These are phyloP conservation scores for Wallacemonas rigidus DNA, from an alignment of 208 protist genomes.

Conservation along the genomic window DNA sequence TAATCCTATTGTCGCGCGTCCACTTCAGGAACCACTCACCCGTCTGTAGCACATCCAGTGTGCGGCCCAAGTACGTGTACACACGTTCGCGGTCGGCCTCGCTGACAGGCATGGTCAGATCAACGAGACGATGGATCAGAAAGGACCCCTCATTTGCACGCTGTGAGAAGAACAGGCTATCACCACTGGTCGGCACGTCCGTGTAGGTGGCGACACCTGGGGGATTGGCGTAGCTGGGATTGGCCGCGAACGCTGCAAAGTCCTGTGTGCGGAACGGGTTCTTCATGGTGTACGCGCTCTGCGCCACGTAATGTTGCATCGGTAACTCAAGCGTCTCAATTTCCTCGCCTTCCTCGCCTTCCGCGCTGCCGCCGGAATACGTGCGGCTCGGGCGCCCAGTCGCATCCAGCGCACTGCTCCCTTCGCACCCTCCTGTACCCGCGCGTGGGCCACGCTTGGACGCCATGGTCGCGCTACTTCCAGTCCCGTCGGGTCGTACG, in stretches of 20 bases:
- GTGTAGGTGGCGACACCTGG: conserved; percentile 31
- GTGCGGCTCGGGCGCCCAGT: background rate
- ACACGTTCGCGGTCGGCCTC: conserved; percentile 26
- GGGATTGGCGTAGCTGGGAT: conserved; percentile 51
- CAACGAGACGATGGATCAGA: conserved; percentile 41
- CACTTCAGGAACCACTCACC: conserved; percentile 88
- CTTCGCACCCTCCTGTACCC: too few relatives aligned
- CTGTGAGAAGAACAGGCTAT: background rate
- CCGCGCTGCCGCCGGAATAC: background rate
- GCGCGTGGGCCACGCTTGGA: background rate
- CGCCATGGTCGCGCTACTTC: background rate
- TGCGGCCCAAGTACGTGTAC: conserved; percentile 27
- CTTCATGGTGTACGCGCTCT: conserved; percentile 64
- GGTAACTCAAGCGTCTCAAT: conserved; percentile 12
- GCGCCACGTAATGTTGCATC: conserved; percentile 41
- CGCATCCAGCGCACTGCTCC: background rate
- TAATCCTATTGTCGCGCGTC: conserved; percentile 54
- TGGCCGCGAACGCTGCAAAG: conserved; percentile 64
- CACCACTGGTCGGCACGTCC: conserved; percentile 20
- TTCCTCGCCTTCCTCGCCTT: background rate
- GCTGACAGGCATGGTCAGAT: conserved; percentile 28
- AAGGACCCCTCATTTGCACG: conserved; percentile 45
- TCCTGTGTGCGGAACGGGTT: conserved; percentile 77
- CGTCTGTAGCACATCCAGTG: conserved; percentile 46
- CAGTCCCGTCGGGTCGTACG: background rate